phyloP scores from a whole-genome alignment of 169 alveolate genomes.

The Cryptosporidium ryanae region DNA sequence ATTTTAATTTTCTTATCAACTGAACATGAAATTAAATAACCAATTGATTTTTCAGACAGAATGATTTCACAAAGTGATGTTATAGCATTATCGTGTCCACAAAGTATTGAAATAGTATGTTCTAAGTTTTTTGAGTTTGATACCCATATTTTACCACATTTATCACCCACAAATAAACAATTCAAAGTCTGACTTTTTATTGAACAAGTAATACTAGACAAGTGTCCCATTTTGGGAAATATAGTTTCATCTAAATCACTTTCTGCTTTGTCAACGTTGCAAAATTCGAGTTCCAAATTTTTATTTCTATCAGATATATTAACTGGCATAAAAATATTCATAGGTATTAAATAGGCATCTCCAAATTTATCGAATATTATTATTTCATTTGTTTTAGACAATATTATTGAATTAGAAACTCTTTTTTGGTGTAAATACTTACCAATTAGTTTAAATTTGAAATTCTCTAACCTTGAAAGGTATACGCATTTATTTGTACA shows the following conservation, averaged over 20 bases:
- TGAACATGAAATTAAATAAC: slow-evolving; percentile 15
- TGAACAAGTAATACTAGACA: slow-evolving; percentile 60
- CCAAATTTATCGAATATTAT: slow-evolving; percentile 56
- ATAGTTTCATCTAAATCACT: background rate
- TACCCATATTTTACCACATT: slow-evolving; percentile 65
- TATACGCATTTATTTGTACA: background rate
- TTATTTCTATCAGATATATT: background rate
- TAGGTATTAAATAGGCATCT: slow-evolving; percentile 31
- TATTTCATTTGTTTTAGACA: slow-evolving; percentile 8
- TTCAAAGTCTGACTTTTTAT: background rate
- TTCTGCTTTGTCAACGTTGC: background rate
- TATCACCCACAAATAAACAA: slow-evolving; percentile 34
- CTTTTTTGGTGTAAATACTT: slow-evolving; percentile 33
- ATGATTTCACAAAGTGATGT: slow-evolving; percentile 33
- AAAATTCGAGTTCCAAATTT: background rate
- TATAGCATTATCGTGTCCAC: slow-evolving; percentile 47
- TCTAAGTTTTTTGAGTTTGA: slow-evolving; percentile 15
- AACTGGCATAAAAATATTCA: background rate
- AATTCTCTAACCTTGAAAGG: background rate
- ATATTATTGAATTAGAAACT: slow-evolving; percentile 7
- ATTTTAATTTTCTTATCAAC: slow-evolving; percentile 46
- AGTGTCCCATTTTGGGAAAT: slow-evolving; percentile 48
- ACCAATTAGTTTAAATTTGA: slow-evolving; percentile 6
- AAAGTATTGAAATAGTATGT: slow-evolving; percentile 50
- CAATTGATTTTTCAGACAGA: background rate